phyloP scores from a whole-genome alignment of 108 stramenopile species.

The Stephanodiscus triporus region DNA sequence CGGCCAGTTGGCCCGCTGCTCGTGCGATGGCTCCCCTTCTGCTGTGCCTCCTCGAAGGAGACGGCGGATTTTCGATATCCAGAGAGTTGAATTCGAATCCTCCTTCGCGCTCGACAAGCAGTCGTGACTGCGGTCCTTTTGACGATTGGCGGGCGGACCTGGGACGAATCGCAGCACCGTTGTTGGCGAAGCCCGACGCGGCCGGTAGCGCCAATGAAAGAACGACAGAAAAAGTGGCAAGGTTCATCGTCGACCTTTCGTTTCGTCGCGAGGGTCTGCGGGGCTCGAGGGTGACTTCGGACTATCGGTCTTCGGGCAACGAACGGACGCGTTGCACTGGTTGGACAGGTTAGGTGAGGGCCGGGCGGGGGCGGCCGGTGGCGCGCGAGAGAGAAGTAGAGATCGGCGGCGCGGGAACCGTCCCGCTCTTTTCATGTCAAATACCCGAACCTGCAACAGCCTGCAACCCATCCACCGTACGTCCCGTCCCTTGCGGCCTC shows the following conservation, averaged over 20 bases:
- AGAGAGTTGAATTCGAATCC: not conserved
- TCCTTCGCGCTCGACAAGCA: not conserved
- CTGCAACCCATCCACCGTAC: too few relatives aligned
- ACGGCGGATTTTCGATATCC: not conserved
- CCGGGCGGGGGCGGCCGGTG: too few relatives aligned
- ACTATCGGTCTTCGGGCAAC: too few relatives aligned
- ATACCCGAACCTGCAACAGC: too few relatives aligned
- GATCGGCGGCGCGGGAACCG: too few relatives aligned
- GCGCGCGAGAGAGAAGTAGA: too few relatives aligned
- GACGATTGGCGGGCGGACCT: not conserved
- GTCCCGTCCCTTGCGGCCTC: too few relatives aligned
- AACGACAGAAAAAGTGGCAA: not conserved
- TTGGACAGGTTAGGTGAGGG: too few relatives aligned
- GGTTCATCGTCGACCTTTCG: conserved; percentile 2
- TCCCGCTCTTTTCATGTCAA: too few relatives aligned
- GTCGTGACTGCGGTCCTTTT: conserved; percentile 1
- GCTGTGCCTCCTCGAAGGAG: not conserved
- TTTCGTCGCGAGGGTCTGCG: conserved; percentile 3
- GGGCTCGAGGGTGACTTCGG: not conserved
- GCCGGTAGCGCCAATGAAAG: not conserved
- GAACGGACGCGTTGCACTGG: too few relatives aligned
- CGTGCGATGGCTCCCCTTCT: conserved; percentile 33
- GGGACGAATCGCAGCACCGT: not conserved
- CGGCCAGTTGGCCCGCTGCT: conserved; percentile 12
- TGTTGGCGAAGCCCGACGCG: conserved; percentile 14